Evolutionary conservation across 2,329 filamentous ascomycete genomes (phyloP).

Genomic region (Ophiobolus disseminans): DNA sequence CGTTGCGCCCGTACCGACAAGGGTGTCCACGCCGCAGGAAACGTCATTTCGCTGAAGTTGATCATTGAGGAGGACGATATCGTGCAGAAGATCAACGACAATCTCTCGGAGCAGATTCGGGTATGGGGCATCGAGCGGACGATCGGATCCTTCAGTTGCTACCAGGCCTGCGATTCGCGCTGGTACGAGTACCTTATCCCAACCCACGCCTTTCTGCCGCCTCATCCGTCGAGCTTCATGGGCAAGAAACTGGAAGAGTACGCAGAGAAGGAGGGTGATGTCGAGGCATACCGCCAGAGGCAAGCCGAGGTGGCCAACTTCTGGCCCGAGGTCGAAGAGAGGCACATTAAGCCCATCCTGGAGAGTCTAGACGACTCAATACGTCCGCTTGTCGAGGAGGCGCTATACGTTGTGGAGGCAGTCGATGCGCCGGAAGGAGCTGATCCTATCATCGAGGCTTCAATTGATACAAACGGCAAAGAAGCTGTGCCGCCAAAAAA

Average conservation of each 20-base stretch:
- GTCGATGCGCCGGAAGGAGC: conserved; percentile 31
- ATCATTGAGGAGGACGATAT: conserved; percentile 92
- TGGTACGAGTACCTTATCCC: conserved; percentile 98
- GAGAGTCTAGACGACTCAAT: conserved; percentile 68
- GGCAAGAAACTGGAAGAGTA: conserved; percentile 82
- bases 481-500: conserved; percentile 11
- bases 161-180: conserved; percentile 90
- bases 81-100: conserved; percentile 87
- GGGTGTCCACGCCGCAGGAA: conserved; percentile 94
- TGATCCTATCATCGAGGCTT: conserved; percentile 46
- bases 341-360: conserved; percentile 74
- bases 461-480: conserved; percentile 24
- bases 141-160: conserved; percentile 90
- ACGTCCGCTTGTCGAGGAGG: conserved; percentile 67
- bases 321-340: conserved; percentile 83
- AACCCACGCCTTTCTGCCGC: conserved; percentile 88
- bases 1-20: conserved; percentile 97
- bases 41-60: conserved; percentile 92
- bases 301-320: conserved; percentile 81
- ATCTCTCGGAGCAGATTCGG: conserved; percentile 86
- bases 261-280: conserved; percentile 74
- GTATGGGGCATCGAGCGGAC: conserved; percentile 94
- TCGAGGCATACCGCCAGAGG: conserved; percentile 71
- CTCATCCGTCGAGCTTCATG: conserved; percentile 85
- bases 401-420: conserved; percentile 58